Conservation (phyloP, 1,284 basidiomycete species). For the Microbotryum violaceum region DNA sequence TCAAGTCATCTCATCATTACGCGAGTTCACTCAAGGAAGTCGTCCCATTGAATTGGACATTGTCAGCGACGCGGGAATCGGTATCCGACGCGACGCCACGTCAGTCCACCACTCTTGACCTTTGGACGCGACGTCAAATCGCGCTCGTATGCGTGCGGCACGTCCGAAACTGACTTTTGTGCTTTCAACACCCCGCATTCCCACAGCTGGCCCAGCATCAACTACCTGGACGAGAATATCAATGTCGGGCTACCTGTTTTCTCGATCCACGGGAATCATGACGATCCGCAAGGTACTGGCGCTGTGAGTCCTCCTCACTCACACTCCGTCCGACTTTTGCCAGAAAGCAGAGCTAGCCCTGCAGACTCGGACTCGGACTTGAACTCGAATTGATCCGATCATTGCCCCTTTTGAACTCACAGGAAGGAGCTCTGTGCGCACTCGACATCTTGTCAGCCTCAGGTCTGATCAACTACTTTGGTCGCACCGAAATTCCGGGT, state of each 20-base stretch:
- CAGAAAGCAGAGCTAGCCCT: too few relatives aligned
- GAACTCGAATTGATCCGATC: background rate
- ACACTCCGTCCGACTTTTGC: too few relatives aligned
- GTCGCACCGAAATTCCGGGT: constrained; percentile 58
- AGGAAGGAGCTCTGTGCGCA: constrained; percentile 92
- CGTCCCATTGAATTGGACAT: constrained; percentile 82
- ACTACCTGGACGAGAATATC: constrained; percentile 94
- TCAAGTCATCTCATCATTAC: constrained; percentile 75
- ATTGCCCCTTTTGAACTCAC: background rate
- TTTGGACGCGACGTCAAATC: too few relatives aligned
- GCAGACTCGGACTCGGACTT: too few relatives aligned
- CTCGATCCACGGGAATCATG: constrained; percentile 98
- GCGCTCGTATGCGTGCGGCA: too few relatives aligned
- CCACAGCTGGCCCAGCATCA: constrained; percentile 82
- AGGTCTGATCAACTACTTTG: constrained; percentile 95
- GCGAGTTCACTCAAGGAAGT: constrained; percentile 84
- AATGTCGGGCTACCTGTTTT: constrained; percentile 94
- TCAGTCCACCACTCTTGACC: constrained; percentile 45
- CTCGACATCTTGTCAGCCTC: constrained; percentile 90
- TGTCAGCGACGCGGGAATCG: constrained; percentile 83
- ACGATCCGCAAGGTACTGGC: constrained; percentile 94
- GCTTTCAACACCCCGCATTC: constrained; percentile 5
- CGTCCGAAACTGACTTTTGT: too few relatives aligned
- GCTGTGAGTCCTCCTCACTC: constrained; percentile 51
- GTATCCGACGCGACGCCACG: constrained; percentile 64